A percentile compares a stretch with the other conserved stretches of the same genome.
phyloP scores from a whole-genome alignment of 2,329 filamentous ascomycete species.

The Fusarium sp. region DNA sequence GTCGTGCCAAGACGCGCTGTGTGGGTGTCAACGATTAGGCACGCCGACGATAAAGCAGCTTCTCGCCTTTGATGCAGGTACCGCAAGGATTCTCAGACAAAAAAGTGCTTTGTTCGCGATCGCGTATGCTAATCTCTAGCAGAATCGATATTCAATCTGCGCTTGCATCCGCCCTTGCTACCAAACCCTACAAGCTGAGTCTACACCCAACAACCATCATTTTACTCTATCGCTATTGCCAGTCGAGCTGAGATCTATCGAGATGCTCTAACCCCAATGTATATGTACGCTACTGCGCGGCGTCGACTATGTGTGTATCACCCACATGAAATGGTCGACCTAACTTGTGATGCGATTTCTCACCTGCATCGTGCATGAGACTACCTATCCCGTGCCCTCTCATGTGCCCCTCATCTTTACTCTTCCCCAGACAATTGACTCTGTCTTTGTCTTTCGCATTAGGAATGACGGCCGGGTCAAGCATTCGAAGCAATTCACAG shows the following conservation, averaged over 20 bases:
- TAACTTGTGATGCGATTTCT: slow-evolving; percentile 24
- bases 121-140: background rate
- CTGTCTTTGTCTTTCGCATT: slow-evolving; percentile 1
- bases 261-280: slow-evolving; percentile 14
- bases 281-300: slow-evolving; percentile 23
- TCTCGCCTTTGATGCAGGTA: slow-evolving; percentile 13
- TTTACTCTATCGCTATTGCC: slow-evolving; percentile 10
- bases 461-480: slow-evolving; percentile 23
- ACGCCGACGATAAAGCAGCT: slow-evolving; percentile 8
- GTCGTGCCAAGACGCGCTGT: slow-evolving; percentile 5
- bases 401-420: slow-evolving; percentile 8
- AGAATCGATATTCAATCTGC: slow-evolving; percentile 22
- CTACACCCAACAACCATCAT: slow-evolving; percentile 6
- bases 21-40: slow-evolving; percentile 27
- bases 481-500: slow-evolving; percentile 22
- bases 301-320: slow-evolving; percentile 24
- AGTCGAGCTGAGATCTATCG: slow-evolving; percentile 30
- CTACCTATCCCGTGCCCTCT: slow-evolving; percentile 19
- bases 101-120: slow-evolving; percentile 25
- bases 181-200: slow-evolving; percentile 8
- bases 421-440: slow-evolving; percentile 8
- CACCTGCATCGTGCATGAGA: slow-evolving; percentile 38
- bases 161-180: slow-evolving; percentile 6
- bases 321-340: slow-evolving; percentile 25
- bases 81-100: slow-evolving; percentile 5